Evolutionary conservation across 257 asterid genomes (phyloP).

Genomic region (Solanum dulcamara): DNA sequence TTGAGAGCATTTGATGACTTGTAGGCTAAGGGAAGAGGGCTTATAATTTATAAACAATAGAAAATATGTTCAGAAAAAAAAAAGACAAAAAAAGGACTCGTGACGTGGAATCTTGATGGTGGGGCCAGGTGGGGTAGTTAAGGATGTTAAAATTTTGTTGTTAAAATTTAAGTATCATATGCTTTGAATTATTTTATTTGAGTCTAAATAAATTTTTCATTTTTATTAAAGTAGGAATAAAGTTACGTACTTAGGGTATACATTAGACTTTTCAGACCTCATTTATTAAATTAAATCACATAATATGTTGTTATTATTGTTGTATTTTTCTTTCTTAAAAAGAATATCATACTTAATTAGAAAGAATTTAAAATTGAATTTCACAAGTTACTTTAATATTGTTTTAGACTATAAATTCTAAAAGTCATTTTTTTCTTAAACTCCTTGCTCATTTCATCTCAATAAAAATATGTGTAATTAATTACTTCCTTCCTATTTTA

Average conservation of each 20-base stretch:
- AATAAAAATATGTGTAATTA: background rate
- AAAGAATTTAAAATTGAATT: too few species aligned
- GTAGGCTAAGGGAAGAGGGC: background rate
- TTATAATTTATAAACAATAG: background rate
- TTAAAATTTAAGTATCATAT: too few species aligned
- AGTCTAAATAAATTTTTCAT: too few species aligned
- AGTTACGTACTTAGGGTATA: background rate
- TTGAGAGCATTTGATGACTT: background rate
- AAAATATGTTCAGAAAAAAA: conserved; percentile 9
- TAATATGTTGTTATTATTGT: too few species aligned
- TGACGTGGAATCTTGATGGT: conserved; percentile 34
- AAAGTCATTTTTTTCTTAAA: background rate
- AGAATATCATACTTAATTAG: too few species aligned
- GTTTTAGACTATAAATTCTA: background rate
- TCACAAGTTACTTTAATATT: too few species aligned
- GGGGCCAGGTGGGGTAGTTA: conserved; percentile 17
- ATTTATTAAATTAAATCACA: too few species aligned
- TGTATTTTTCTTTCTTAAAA: too few species aligned
- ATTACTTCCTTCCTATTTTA: background rate
- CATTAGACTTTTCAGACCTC: too few species aligned
- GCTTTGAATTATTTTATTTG: background rate
- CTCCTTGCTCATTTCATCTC: background rate
- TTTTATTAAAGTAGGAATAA: background rate
- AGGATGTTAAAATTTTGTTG: conserved; percentile 27
- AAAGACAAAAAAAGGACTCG: conserved; percentile 15